These are phyloP conservation scores for Syzygium aqueum DNA, from an alignment of 345 rosid genomes.

Conservation along the genomic window DNA sequence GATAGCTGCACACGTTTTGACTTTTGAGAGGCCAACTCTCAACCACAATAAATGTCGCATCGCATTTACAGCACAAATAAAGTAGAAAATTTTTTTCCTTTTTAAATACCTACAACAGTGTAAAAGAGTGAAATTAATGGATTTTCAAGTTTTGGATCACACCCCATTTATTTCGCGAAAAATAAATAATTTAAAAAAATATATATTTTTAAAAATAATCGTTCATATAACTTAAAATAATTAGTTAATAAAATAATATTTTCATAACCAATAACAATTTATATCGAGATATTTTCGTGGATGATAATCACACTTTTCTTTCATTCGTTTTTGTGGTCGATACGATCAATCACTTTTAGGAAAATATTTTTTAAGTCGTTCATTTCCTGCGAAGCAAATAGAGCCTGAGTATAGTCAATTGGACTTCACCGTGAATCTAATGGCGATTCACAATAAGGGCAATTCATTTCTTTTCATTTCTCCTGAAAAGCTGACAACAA, in stretches of 20 bases:
- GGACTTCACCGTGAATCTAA: not conserved
- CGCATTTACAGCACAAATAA: not conserved
- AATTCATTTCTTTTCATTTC: not conserved
- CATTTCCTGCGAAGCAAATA: no score
- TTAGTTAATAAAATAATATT: no score
- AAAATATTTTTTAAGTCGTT: no score
- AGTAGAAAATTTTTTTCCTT: not conserved
- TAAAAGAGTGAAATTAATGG: not conserved
- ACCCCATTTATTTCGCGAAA: no score
- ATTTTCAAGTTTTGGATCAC: not conserved
- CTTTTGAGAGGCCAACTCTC: not conserved
- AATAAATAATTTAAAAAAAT: no score
- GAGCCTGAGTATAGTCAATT: not conserved
- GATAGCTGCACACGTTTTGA: not conserved
- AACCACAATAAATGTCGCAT: not conserved
- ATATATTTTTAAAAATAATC: no score
- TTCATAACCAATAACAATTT: no score
- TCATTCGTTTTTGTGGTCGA: no score
- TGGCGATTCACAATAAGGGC: not conserved
- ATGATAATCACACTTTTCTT: no score
- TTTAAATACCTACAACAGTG: not conserved
- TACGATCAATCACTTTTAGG: no score
- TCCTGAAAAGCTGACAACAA: not conserved
- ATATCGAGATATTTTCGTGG: no score
- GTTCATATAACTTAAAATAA: no score